Percentiles rank a stretch among this genome's conserved stretches.
Conservation (phyloP, 2,329 filamentous ascomycete species). For the Diaporthe velutina region DNA sequence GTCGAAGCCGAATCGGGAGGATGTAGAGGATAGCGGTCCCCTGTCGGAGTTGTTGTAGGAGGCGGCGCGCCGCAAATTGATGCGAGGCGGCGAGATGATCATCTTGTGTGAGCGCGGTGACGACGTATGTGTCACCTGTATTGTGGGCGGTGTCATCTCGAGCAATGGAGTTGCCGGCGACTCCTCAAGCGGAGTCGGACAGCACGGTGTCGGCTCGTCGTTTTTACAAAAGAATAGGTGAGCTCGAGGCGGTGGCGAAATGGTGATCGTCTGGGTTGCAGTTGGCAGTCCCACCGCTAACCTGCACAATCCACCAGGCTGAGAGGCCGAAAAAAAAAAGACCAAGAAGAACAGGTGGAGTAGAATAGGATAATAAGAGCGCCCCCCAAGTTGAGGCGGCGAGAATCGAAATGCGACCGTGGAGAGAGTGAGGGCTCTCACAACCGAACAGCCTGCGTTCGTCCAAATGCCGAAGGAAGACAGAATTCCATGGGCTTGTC, state of each 20-base stretch:
- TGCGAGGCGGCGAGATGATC: constrained; percentile 65
- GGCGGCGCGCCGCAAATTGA: constrained; percentile 71
- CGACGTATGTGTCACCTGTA: constrained; percentile 35
- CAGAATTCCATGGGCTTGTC: neutral
- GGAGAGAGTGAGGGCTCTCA: neutral
- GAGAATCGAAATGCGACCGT: constrained; percentile 13
- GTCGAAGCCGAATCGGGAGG: constrained; percentile 74
- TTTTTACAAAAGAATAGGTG: constrained; percentile 8
- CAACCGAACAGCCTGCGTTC: constrained; percentile 4
- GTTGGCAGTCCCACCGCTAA: constrained; percentile 29
- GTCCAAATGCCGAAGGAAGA: neutral
- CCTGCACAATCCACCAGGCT: constrained; percentile 25
- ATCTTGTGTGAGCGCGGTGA: constrained; percentile 60
- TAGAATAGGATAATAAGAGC: neutral
- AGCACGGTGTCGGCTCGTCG: constrained; percentile 15
- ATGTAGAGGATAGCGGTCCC: constrained; percentile 69
- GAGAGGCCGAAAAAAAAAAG: constrained; percentile 7
- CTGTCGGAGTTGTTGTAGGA: constrained; percentile 69
- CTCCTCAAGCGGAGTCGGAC: constrained; percentile 30
- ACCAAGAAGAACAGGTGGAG: neutral
- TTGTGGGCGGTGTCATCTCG: constrained; percentile 37
- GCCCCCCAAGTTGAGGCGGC: neutral
- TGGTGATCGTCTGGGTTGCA: constrained; percentile 34
- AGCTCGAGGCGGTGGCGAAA: constrained; percentile 22
- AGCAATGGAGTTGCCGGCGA: constrained; percentile 4